Evolutionary conservation across 192 early-diverging fungal genomes (phyloP).

Genomic region (Rhizophagus prolifer): DNA sequence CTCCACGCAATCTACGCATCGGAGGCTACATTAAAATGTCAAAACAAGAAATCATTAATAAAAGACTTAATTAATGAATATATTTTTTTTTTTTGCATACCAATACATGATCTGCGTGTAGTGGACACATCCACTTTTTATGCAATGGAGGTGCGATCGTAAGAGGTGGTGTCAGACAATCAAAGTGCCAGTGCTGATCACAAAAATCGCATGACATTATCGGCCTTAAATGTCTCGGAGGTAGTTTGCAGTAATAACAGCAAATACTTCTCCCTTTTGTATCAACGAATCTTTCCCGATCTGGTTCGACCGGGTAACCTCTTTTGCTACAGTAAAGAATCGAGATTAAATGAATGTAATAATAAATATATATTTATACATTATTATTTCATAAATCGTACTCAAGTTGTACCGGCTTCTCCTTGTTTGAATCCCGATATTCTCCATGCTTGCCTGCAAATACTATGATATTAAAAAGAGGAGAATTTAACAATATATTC

Average conservation of each 20-base stretch:
- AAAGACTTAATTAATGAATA: background rate
- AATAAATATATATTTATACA: background rate
- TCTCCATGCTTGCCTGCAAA: background rate
- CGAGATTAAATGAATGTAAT: background rate
- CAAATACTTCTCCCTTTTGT: constrained; percentile 9
- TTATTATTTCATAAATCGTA: background rate
- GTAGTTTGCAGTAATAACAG: constrained; percentile 12
- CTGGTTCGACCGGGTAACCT: constrained; percentile 1
- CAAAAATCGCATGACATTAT: constrained; percentile 27
- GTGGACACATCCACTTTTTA: constrained; percentile 31
- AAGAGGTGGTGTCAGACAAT: constrained; percentile 23
- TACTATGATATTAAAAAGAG: background rate
- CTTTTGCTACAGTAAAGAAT: background rate
- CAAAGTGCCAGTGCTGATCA: constrained; percentile 20
- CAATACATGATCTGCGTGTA: constrained; percentile 23
- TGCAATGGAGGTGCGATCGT: background rate
- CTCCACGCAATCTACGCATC: background rate
- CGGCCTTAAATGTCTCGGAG: background rate
- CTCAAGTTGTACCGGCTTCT: background rate
- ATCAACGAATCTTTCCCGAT: constrained; percentile 4
- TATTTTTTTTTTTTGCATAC: constrained; percentile 1
- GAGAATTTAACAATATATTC: background rate
- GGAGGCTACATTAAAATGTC: constrained; percentile 1
- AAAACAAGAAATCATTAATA: background rate
- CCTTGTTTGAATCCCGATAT: background rate